phyloP scores from a whole-genome alignment of 139 green algal genomes.

The Desmodesmus armatus region DNA sequence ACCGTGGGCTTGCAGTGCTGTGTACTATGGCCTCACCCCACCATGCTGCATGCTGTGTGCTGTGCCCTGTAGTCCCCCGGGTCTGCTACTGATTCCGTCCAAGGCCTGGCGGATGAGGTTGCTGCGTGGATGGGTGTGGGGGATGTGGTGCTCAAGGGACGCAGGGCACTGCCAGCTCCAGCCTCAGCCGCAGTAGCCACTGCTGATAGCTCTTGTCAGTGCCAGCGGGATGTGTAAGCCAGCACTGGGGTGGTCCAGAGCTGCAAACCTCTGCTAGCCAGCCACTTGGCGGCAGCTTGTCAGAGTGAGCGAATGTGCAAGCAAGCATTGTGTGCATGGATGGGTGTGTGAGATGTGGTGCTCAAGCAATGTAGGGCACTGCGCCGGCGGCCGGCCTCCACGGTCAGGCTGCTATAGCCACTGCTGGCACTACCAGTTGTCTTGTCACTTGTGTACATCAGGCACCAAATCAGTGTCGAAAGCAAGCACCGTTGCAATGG shows the following conservation, averaged over 20 bases:
- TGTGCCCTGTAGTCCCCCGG: conserved; percentile 51
- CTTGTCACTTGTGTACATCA: too few relatives aligned
- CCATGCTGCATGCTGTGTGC: background rate
- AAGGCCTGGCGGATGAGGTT: conserved; percentile 69
- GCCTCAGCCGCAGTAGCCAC: background rate
- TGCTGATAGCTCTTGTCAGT: background rate
- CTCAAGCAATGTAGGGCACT: conserved; percentile 13
- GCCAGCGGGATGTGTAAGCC: background rate
- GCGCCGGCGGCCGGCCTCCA: conserved; percentile 20
- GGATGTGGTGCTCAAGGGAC: conserved; percentile 39
- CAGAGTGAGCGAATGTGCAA: background rate
- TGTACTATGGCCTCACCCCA: background rate
- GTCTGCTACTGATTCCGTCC: conserved; percentile 57
- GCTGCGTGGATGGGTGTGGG: conserved; percentile 56
- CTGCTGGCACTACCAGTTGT: too few relatives aligned
- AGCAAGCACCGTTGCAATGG: too few relatives aligned
- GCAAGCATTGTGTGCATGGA: conserved; percentile 48
- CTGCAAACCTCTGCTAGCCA: background rate
- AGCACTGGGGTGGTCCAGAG: background rate
- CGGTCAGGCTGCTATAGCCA: background rate
- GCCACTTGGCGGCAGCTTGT: background rate
- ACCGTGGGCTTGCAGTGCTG: background rate
- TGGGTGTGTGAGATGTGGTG: conserved; percentile 44
- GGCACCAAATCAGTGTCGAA: too few relatives aligned
- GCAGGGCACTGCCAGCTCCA: conserved; percentile 17